These are phyloP conservation scores for Trichoderma simmonsii DNA, from an alignment of 2,329 filamentous ascomycete genomes.

Conservation along the genomic window DNA sequence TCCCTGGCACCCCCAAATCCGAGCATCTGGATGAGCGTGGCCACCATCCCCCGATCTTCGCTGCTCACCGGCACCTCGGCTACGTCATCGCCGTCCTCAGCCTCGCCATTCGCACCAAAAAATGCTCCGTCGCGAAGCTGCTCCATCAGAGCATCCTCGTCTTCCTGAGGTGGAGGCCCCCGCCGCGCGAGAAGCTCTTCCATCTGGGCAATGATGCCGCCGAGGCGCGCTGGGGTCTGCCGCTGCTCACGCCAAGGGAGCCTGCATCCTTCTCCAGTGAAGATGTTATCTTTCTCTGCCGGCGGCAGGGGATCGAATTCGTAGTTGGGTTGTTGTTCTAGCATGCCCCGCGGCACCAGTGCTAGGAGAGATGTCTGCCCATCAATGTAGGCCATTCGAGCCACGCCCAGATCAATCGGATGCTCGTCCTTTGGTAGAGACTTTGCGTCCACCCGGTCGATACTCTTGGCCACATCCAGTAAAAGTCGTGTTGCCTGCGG, in stretches of 20 bases:
- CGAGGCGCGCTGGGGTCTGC: conserved; percentile 23
- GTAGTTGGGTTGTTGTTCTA: conserved; percentile 63
- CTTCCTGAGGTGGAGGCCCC: conserved; percentile 20
- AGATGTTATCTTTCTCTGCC: conserved; percentile 50
- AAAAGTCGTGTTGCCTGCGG: conserved; percentile 67
- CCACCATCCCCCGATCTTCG: conserved; percentile 29
- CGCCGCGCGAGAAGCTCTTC: conserved; percentile 29
- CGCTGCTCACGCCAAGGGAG: conserved; percentile 40
- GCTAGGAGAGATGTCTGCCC: conserved; percentile 69
- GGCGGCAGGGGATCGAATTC: conserved; percentile 84
- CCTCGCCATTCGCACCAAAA: neutral
- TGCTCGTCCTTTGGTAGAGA: conserved; percentile 40
- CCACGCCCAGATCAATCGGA: conserved; percentile 49
- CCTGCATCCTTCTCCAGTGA: conserved; percentile 42
- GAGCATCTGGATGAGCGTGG: conserved; percentile 28
- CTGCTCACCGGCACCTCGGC: conserved; percentile 27
- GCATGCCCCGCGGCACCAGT: conserved; percentile 63
- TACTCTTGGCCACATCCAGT: conserved; percentile 62
- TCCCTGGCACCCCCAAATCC: conserved; percentile 18
- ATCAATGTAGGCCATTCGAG: conserved; percentile 74
- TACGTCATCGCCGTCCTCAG: conserved; percentile 25
- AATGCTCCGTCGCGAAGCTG: neutral
- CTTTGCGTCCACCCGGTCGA: conserved; percentile 42
- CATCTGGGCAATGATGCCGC: conserved; percentile 25
- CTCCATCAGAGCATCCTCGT: conserved; percentile 5